Conservation (phyloP, 2,329 filamentous ascomycete species). For the Mollisiaceae sp. region DNA sequence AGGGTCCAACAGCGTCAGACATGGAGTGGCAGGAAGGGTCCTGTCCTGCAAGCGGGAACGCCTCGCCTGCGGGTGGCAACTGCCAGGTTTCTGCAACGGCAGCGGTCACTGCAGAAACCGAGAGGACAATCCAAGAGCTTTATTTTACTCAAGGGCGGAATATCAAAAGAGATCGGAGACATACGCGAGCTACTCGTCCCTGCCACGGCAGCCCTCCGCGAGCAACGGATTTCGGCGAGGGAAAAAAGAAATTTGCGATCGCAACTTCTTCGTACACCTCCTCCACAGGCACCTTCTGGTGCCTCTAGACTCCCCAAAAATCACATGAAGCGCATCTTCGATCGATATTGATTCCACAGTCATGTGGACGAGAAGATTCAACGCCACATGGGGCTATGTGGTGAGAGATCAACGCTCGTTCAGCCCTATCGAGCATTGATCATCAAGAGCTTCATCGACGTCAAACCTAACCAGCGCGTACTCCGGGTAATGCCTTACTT, state of each 20-base stretch:
- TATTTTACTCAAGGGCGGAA: too few relatives aligned
- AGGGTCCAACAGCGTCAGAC: not conserved
- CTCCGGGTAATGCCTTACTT: not conserved
- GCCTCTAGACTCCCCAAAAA: not conserved
- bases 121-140: not conserved
- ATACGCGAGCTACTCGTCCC: too few relatives aligned
- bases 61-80: not conserved
- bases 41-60: not conserved
- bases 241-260: not conserved
- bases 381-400: constrained; percentile 21
- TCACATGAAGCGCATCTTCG: not conserved
- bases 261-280: too few relatives aligned
- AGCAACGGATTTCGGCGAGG: constrained; percentile 1
- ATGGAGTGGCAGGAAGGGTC: too few relatives aligned
- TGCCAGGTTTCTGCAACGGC: not conserved
- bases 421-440: constrained; percentile 22
- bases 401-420: constrained; percentile 19
- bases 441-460: constrained; percentile 9
- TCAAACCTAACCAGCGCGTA: constrained; percentile 16
- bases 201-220: not conserved
- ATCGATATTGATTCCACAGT: not conserved
- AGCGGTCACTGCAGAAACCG: not conserved
- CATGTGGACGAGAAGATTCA: not conserved
- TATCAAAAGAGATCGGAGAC: not conserved
- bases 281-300: not conserved